Evolutionary conservation across 1,139 yeast genomes (phyloP), one percentile per base, ranked within the genome.

Genomic region (Taphrina wiesneri): DNA sequence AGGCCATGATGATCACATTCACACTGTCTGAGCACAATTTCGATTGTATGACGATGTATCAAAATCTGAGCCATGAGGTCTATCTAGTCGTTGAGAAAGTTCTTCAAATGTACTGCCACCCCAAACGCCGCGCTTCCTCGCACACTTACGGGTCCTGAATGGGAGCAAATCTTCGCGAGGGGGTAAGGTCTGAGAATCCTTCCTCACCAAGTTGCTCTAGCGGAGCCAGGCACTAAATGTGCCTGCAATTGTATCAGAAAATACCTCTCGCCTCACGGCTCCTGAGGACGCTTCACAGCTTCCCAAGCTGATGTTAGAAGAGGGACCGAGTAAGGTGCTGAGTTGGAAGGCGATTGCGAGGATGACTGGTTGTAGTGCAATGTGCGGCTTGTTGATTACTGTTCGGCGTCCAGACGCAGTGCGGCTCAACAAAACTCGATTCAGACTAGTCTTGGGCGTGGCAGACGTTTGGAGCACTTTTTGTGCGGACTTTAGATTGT

Each of bases 301-400:
- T 17, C 15, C n/a, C 13, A 15, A 23, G 30, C 21, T 11, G 26
- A 13, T 9, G 17, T 9, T 21, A 52, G 56, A 13, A 17, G 51
- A 43, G 52, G 36, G 13, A 26, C n/a, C 52, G 19, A 6, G 4
- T n/a, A 5, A 49, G 9, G 26, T 49, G 45, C 23, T 15, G 54
- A 32, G 64, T 41, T 60, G 64, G 64, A 60, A 60, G 64, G 64
- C 64, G 64, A 53, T 60, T 51, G 64, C 64, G 46, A 43, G 57
- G 64, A 60, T 60, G 64, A 60, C 64, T 60, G 64, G 64, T 51
- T 60, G 64, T 60, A 60, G 64, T 60, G 64, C 64, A 60, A 60
- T 60, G 64, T 51, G 64, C 64, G 64, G 64, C 64, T 60, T 60
- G 64, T 60, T 43, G 11, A 32, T n/a, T 13, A 26, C 45, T 39